Evolutionary conservation across 2,329 filamentous ascomycete genomes (phyloP).

Genomic region (Ascochyta viciae-villosae): DNA sequence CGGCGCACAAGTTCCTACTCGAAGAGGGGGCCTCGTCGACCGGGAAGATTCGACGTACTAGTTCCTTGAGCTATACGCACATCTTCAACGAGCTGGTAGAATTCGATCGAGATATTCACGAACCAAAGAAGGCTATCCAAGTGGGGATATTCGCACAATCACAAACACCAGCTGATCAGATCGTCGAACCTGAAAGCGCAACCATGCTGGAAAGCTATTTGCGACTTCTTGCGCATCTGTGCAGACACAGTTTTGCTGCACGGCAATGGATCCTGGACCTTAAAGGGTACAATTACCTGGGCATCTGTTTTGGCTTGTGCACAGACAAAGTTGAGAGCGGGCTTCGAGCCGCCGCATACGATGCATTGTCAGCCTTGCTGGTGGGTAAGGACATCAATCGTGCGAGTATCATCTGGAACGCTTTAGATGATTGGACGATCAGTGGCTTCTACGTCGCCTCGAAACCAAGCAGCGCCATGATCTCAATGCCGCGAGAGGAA

Average conservation of each 20-base stretch:
- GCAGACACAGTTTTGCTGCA: constrained; percentile 74
- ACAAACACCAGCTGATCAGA: constrained; percentile 52
- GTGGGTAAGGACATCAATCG: constrained; percentile 73
- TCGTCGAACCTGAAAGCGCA: constrained; percentile 91
- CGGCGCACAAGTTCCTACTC: constrained; percentile 86
- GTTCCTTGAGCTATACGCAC: constrained; percentile 89
- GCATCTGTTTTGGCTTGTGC: constrained; percentile 79
- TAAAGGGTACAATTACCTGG: constrained; percentile 72
- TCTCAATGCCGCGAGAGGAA: constrained; percentile 37
- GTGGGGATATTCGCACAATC: constrained; percentile 61
- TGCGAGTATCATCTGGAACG: constrained; percentile 78
- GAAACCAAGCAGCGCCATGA: constrained; percentile 37
- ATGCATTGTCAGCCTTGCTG: constrained; percentile 77
- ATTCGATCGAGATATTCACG: constrained; percentile 79
- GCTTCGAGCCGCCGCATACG: constrained; percentile 83
- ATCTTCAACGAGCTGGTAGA: constrained; percentile 90
- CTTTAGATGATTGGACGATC: constrained; percentile 77
- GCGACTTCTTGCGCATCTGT: constrained; percentile 82
- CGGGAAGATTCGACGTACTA: constrained; percentile 80
- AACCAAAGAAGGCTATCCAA: constrained; percentile 69
- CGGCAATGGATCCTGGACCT: constrained; percentile 76
- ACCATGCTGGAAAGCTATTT: constrained; percentile 97
- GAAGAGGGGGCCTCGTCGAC: constrained; percentile 76
- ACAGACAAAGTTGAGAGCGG: constrained; percentile 78
- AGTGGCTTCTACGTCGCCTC: constrained; percentile 44